A percentile compares a stretch with the other conserved stretches of the same genome.
Evolutionary conservation across 164 flowering plant species (phyloP).

Genomic region (Stephania yunnanensis): DNA sequence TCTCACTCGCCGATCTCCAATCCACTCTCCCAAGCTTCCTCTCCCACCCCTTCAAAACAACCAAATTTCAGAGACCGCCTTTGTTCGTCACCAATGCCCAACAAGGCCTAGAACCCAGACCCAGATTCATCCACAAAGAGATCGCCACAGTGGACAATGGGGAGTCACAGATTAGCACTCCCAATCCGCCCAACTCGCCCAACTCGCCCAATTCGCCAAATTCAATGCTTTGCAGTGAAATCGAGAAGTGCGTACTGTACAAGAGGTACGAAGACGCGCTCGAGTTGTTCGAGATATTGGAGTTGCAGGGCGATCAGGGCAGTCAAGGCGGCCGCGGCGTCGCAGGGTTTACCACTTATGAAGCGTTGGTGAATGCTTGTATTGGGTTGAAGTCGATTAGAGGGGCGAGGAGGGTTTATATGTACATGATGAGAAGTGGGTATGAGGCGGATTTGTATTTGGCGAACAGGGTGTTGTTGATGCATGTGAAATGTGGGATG

Average conservation of each 20-base stretch:
- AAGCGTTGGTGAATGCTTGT: constrained; percentile 52
- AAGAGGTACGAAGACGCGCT: constrained; percentile 43
- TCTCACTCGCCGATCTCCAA: constrained; percentile 23
- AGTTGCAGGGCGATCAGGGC: constrained; percentile 20
- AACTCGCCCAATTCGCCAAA: constrained; percentile 1
- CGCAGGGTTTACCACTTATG: constrained; percentile 33
- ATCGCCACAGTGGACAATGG: background rate
- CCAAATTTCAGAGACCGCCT: constrained; percentile 22
- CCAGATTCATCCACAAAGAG: constrained; percentile 22
- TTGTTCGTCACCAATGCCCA: constrained; percentile 23
- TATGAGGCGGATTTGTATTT: constrained; percentile 42
- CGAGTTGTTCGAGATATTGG: constrained; percentile 51
- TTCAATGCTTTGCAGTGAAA: constrained; percentile 17
- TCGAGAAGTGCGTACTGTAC: constrained; percentile 22
- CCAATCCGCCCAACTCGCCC: constrained; percentile 12
- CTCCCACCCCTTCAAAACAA: constrained; percentile 14
- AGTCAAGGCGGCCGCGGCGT: constrained; percentile 22
- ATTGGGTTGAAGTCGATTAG: constrained; percentile 42
- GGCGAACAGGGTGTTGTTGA: constrained; percentile 46
- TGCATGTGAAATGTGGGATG: constrained; percentile 62
- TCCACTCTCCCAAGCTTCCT: constrained; percentile 8
- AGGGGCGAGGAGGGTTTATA: constrained; percentile 39
- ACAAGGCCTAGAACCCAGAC: constrained; percentile 38
- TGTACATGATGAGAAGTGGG: constrained; percentile 33
- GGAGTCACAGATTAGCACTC: constrained; percentile 12